These are phyloP conservation scores for Baudoinia panamericana DNA, from an alignment of 495 filamentous ascomycete genomes.

Conservation along the genomic window DNA sequence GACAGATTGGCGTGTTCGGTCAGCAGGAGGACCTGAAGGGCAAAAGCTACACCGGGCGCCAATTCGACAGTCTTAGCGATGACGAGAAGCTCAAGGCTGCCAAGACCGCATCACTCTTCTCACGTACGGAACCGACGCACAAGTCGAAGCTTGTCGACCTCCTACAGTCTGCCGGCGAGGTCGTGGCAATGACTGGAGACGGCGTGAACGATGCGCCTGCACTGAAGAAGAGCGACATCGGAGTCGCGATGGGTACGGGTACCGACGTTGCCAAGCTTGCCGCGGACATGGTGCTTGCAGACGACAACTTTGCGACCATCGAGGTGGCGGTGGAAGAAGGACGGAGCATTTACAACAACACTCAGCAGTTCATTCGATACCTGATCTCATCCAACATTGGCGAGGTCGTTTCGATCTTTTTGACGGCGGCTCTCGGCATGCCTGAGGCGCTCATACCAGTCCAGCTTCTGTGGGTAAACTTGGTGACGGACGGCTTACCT, in stretches of 20 bases:
- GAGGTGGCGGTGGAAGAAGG: constrained; percentile 93
- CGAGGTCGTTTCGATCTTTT: constrained; percentile 98
- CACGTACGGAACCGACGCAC: constrained; percentile 89
- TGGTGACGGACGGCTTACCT: constrained; percentile 94
- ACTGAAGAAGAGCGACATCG: constrained; percentile 97
- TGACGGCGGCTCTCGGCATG: constrained; percentile 94
- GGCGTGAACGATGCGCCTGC: constrained; percentile 98
- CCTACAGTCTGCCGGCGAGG: constrained; percentile 81
- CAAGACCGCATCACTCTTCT: constrained; percentile 81
- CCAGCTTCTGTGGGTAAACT: constrained; percentile 96
- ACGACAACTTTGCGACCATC: constrained; percentile 98
- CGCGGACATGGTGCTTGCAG: constrained; percentile 96
- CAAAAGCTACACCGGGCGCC: constrained; percentile 88
- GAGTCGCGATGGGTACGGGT: constrained; percentile 96
- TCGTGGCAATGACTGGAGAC: constrained; percentile 99
- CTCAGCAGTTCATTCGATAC: constrained; percentile 98
- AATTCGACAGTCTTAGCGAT: constrained; percentile 79
- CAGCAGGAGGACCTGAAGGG: constrained; percentile 67
- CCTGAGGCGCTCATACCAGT: constrained; percentile 96
- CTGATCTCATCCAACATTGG: constrained; percentile 98
- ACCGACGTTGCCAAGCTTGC: constrained; percentile 96
- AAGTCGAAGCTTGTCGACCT: constrained; percentile 95
- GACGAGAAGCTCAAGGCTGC: constrained; percentile 69
- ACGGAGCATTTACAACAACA: constrained; percentile 98
- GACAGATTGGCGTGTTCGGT: constrained; percentile 89